phyloP scores from a whole-genome alignment of 169 alveolate species.

The Eimeria acervulina region DNA sequence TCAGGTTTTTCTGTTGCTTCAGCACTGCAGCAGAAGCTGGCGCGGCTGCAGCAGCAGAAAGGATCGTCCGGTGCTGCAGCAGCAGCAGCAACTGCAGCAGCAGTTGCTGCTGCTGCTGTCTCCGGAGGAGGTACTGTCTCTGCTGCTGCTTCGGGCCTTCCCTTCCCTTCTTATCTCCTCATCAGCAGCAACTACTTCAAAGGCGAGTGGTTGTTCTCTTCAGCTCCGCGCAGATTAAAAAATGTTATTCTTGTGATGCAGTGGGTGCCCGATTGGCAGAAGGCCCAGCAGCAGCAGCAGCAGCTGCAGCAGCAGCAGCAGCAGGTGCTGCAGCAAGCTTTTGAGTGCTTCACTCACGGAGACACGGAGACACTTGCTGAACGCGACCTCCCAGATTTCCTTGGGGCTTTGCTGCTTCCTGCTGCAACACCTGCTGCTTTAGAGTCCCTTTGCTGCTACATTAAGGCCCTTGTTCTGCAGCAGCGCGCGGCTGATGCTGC shows the following conservation, averaged over 20 bases:
- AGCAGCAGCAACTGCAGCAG: slow-evolving; percentile 53
- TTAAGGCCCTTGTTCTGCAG: slow-evolving; percentile 57
- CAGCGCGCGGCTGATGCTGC: slow-evolving; percentile 4
- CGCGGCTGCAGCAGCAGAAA: slow-evolving; percentile 42
- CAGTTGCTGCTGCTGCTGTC: slow-evolving; percentile 33
- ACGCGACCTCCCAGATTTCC: slow-evolving; percentile 66
- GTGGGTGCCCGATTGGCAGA: slow-evolving; percentile 82
- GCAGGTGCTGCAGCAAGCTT: slow-evolving; percentile 89
- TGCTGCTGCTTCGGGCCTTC: slow-evolving; percentile 31
- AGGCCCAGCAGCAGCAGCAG: slow-evolving; percentile 30
- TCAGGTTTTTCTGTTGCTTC: slow-evolving; percentile 49
- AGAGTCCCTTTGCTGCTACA: slow-evolving; percentile 17
- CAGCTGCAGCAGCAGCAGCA: slow-evolving; percentile 88
- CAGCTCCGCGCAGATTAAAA: slow-evolving; percentile 65
- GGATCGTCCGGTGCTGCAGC: slow-evolving; percentile 13
- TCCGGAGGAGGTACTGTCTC: not conserved
- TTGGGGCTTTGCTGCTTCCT: slow-evolving; percentile 61
- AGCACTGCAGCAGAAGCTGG: slow-evolving; percentile 73
- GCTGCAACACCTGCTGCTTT: slow-evolving; percentile 16
- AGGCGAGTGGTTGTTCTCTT: slow-evolving; percentile 34
- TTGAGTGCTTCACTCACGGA: slow-evolving; percentile 90
- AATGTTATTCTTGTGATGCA: slow-evolving; percentile 80
- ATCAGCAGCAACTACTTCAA: slow-evolving; percentile 52
- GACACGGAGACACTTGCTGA: slow-evolving; percentile 85
- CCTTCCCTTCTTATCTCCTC: slow-evolving; percentile 76